Evolutionary conservation across 169 alveolate genomes (phyloP).

Genomic region (Plasmodium berghei): DNA sequence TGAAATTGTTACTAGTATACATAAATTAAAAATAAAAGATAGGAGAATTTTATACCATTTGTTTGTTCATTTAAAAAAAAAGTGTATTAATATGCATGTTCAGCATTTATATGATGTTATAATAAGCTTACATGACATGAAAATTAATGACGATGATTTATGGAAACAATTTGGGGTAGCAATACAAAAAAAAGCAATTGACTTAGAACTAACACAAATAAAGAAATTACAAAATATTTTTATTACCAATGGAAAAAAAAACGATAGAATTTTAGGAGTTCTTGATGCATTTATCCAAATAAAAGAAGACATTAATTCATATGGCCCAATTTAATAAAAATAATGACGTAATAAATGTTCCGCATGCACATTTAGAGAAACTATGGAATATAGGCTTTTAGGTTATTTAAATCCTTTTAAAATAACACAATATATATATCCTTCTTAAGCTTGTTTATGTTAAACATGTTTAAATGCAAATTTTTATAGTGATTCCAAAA

Average conservation of each 20-base stretch:
- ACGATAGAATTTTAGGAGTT: conserved; percentile 85
- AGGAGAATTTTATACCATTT: conserved; percentile 84
- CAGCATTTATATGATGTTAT: conserved; percentile 82
- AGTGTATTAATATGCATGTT: conserved; percentile 83
- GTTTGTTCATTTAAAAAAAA: conserved; percentile 84
- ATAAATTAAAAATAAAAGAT: conserved; percentile 79
- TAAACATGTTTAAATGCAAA: conserved; percentile 8
- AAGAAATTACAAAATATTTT: conserved; percentile 78
- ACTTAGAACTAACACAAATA: conserved; percentile 78
- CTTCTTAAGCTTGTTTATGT: conserved; percentile 4
- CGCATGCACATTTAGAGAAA: not conserved
- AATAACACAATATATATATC: conserved; percentile 2
- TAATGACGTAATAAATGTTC: conserved; percentile 27
- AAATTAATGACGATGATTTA: conserved; percentile 84
- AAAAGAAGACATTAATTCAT: conserved; percentile 82
- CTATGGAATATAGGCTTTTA: not conserved
- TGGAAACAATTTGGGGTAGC: conserved; percentile 88
- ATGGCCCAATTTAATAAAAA: conserved; percentile 79
- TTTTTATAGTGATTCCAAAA: conserved; percentile 8
- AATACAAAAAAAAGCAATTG: conserved; percentile 86
- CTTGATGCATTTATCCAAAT: conserved; percentile 83
- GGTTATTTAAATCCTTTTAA: not conserved
- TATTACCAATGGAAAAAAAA: conserved; percentile 81
- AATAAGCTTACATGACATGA: conserved; percentile 81
- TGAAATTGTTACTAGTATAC: conserved; percentile 79